These are phyloP conservation scores for Candida sanyaensis DNA, from an alignment of 1,139 yeast genomes.

Conservation along the genomic window DNA sequence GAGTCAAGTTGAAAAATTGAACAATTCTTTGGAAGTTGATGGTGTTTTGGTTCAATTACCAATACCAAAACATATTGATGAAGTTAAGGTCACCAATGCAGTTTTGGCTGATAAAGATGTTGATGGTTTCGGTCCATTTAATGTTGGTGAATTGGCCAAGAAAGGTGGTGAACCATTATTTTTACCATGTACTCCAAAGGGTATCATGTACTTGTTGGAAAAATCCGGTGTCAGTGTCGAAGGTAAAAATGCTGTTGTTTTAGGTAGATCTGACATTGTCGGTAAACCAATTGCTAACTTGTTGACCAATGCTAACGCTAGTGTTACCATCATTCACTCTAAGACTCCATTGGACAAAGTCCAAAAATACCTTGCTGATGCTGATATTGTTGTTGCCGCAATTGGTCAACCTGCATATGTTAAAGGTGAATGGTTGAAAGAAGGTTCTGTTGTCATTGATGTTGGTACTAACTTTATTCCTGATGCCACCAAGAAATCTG, in stretches of 20 bases:
- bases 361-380: conserved; percentile 59
- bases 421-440: conserved; percentile 86
- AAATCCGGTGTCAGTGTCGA: conserved; percentile 60
- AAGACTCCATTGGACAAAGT: conserved; percentile 61
- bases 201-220: conserved; percentile 77
- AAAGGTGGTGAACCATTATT: conserved; percentile 84
- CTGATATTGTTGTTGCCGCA: conserved; percentile 93
- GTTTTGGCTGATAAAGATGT: conserved; percentile 85
- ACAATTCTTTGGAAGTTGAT: conserved; percentile 69
- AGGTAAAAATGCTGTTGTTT: conserved; percentile 89
- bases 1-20: conserved; percentile 59
- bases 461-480: conserved; percentile 93
- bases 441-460: conserved; percentile 85
- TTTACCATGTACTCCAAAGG: conserved; percentile 96
- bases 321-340: conserved; percentile 85
- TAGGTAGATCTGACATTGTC: conserved; percentile 95
- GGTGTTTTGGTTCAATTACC: conserved; percentile 94
- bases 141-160: conserved; percentile 90
- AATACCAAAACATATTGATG: conserved; percentile 79
- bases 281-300: conserved; percentile 91
- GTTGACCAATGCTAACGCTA: conserved; percentile 76
- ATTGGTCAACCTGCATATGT: conserved; percentile 84
- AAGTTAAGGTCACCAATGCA: conserved; percentile 72
- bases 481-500: conserved; percentile 76
- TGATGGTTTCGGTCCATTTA: conserved; percentile 91